Base-by-base conservation (phyloP, 1,284 basidiomycete species). In the Stygiomarasmius scandens region DNA sequence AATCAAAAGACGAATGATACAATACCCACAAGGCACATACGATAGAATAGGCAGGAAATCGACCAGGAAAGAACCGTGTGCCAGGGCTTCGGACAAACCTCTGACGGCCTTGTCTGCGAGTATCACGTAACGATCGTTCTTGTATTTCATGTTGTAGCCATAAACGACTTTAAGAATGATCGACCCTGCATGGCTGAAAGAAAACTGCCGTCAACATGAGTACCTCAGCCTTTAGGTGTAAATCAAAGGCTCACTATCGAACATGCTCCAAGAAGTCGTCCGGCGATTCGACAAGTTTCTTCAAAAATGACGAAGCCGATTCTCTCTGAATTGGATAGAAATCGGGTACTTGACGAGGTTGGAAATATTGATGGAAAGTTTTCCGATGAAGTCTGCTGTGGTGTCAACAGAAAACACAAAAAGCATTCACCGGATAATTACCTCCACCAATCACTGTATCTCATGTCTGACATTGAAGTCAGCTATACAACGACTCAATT, bases 21-120 rank as follows among this genome's bases (percentile, higher is more conserved):
- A 32, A 19, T 23, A 55, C 49, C 14, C 22, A 67, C 66, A 58
- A 45, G 67, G 66, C 16, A 67, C 47, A 51, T 67, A 53, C 49
- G 63, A 66, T 14, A 68, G 58, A n/a, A 59, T 54, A 19, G 72
- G 72, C 27, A 72, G 49, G 36, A 66, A 67, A 27, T 74, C 72
- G 9, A 75, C 72, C 6, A 71, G 55, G 46, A 65, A 74, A 3
- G 64, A 59, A 5, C 71, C 71, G 53, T 64, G n/a, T n/a, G n/a
- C 66, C 14, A 66, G 64, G 0, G 68, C 64, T 16, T 59, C 58
- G 6, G 59, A 53, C 10, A 71, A 55, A 8, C 61, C 58, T 34
- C 61, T 49, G 14, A 69, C 48, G n/a, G 71, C 70, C 27, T 62
- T 62, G 1, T 68, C 62, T 8, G 64, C 71, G 16, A 70, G 56